Conservation (phyloP, 2,329 filamentous ascomycete species). For the Colletotrichum tofieldiae region DNA sequence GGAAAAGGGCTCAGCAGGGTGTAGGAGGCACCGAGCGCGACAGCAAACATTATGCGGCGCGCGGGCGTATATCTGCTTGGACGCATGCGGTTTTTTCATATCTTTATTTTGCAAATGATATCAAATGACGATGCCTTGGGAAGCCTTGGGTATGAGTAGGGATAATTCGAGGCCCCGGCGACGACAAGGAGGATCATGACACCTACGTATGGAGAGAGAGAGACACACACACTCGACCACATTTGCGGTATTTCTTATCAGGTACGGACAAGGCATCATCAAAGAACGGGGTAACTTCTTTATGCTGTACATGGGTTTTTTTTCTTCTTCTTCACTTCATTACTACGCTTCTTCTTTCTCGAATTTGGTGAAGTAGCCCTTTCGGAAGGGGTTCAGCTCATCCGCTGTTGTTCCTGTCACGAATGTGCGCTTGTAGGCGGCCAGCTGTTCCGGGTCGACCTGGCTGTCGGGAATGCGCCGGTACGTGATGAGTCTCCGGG, state of each 20-base stretch:
- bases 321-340: conserved; percentile 14
- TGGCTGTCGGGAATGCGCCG: conserved; percentile 75
- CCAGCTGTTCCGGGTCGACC: conserved; percentile 63
- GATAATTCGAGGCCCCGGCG: conserved; percentile 14
- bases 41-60: conserved; percentile 22
- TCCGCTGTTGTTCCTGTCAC: conserved; percentile 67
- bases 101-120: conserved; percentile 33
- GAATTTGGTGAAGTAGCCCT: conserved; percentile 72
- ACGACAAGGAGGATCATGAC: conserved; percentile 9
- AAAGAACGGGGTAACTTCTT: conserved; percentile 22
- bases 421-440: conserved; percentile 49
- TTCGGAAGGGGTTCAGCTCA: conserved; percentile 74
- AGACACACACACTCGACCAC: conserved; percentile 3
- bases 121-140: conserved; percentile 37
- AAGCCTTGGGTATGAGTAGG: conserved; percentile 33
- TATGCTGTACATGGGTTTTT: conserved; percentile 34
- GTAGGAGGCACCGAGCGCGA: conserved; percentile 26
- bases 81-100: conserved; percentile 11
- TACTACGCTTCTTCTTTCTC: conserved; percentile 51
- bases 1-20: conserved; percentile 5
- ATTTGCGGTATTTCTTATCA: conserved; percentile 24
- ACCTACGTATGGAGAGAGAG: conserved; percentile 6
- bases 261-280: conserved; percentile 41
- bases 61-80: conserved; percentile 15
- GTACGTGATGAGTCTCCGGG: conserved; percentile 90